Evolutionary conservation across 495 filamentous ascomycete genomes (phyloP), one percentile per base, ranked within the genome.

Genomic region (Thermochaetoides thermophila): DNA sequence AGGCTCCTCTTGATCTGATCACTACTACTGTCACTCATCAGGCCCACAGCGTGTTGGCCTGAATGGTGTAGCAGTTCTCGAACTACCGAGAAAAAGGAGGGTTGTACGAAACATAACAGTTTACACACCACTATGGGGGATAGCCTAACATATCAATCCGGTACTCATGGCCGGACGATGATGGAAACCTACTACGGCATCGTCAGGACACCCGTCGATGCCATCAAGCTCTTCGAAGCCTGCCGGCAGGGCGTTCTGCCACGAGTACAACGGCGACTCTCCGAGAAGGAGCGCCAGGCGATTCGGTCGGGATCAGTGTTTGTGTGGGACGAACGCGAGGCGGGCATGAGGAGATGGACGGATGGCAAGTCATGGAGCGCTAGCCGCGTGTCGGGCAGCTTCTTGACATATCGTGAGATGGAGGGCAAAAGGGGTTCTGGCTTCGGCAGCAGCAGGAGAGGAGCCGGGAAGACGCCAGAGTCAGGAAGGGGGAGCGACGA

Each of bases 311-410:
- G 89, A 12, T 96, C 91, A 0, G 87, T 97, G 6, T 97, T 95
- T 49, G 89, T 97, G 20, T 97, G 89, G 89, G 91, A 96, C 57
- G 89, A 97, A 64, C 68, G 87, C 43, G 89, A 97, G 65, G 89
- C 89, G 7, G 89, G 89, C 34, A 97, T 97, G 89, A 71, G 89
- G 37, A 68, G 89, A 56, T 97, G 89, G 89, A 97, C 89, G 0
- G 89, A 97, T 46, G 89, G 89, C 14, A 97, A 97, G 54, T 96
- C 89, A 27, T 97, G 89, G 89, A 96, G 91, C 48, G 89, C 89
- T 16, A 95, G 87, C 52, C 73, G 89, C 34, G 89, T 97, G 2
- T 95, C 91, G 0, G 89, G 89, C 12, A 96, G 91, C 60, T 97
- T 97, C 49, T 60, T 97, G 33, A 97, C 89, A 2, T 97, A 97